phyloP scores from a whole-genome alignment of 257 asterid genomes.

The Phtheirospermum japonicum region DNA sequence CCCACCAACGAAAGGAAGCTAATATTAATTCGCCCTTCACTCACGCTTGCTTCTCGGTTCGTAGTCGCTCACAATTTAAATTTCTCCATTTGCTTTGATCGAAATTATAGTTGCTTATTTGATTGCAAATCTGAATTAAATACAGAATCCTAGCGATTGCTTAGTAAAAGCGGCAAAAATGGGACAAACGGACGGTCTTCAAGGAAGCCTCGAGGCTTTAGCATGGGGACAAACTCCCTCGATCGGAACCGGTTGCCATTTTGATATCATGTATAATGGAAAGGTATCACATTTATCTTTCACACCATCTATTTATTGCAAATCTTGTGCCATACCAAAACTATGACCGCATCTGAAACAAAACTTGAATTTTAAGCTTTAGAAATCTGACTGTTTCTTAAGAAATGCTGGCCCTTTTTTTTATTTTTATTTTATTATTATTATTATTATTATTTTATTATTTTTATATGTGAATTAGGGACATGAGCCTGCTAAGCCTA shows the following conservation, averaged over 20 bases:
- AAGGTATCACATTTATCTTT: conserved; percentile 69
- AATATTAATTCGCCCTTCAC: conserved; percentile 58
- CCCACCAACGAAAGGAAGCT: conserved; percentile 69
- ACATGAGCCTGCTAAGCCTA: conserved; percentile 46
- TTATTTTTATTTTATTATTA: too few species aligned
- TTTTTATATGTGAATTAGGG: conserved; percentile 45
- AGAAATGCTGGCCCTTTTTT: too few species aligned
- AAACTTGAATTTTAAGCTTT: too few species aligned
- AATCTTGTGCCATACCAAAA: too few species aligned
- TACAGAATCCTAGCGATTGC: conserved; percentile 71
- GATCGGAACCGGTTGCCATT: conserved; percentile 70
- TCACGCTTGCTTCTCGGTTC: conserved; percentile 82
- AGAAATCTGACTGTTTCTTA: too few species aligned
- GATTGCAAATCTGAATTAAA: conserved; percentile 27
- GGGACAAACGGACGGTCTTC: conserved; percentile 61
- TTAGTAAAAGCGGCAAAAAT: conserved; percentile 73
- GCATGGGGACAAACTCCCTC: conserved; percentile 88
- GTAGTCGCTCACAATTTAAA: conserved; percentile 29
- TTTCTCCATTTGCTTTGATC: conserved; percentile 15
- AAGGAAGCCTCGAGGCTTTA: conserved; percentile 78
- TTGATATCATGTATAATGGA: conserved; percentile 56
- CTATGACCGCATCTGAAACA: too few species aligned
- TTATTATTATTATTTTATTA: conserved; percentile 2
- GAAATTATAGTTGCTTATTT: conserved; percentile 17
- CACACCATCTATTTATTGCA: too few species aligned